A percentile compares a stretch with the other conserved stretches of the same genome.
Conservation (phyloP, 257 asterid species). For the Solanum sparsipilum region DNA sequence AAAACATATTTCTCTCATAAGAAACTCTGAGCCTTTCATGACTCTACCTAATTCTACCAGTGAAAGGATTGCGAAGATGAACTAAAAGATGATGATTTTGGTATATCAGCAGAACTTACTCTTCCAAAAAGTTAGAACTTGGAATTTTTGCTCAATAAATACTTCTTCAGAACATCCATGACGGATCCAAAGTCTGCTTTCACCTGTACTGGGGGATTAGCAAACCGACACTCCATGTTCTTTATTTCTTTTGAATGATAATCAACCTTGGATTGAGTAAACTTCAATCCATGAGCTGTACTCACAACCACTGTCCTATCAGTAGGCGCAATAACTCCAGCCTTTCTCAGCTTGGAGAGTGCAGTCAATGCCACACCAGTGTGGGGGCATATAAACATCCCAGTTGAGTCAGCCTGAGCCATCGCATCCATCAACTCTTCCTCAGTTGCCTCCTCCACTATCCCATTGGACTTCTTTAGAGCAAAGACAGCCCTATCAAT, state of each 20-base stretch:
- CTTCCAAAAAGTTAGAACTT: slow-evolving; percentile 24
- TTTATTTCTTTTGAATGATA: slow-evolving; percentile 63
- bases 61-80: not conserved
- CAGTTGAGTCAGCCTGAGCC: slow-evolving; percentile 88
- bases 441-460: slow-evolving; percentile 83
- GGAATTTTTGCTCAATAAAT: slow-evolving; percentile 48
- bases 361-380: slow-evolving; percentile 86
- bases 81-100: not conserved
- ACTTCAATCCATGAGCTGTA: slow-evolving; percentile 85
- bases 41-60: not conserved
- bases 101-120: slow-evolving; percentile 11
- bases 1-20: not conserved
- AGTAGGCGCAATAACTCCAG: slow-evolving; percentile 46
- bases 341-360: slow-evolving; percentile 55
- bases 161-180: slow-evolving; percentile 76
- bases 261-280: slow-evolving; percentile 64
- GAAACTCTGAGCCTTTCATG: not conserved
- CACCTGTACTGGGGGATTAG: slow-evolving; percentile 75
- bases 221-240: slow-evolving; percentile 59
- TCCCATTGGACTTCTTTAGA: slow-evolving; percentile 51
- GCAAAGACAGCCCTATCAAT: slow-evolving; percentile 84
- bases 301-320: slow-evolving; percentile 85
- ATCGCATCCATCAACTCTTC: slow-evolving; percentile 88
- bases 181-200: slow-evolving; percentile 84
- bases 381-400: slow-evolving; percentile 89